Percentiles rank a stretch among this genome's conserved stretches.
These are phyloP conservation scores for Colletotrichum siamense DNA, from an alignment of 2,329 filamentous ascomycete genomes.

Conservation along the genomic window DNA sequence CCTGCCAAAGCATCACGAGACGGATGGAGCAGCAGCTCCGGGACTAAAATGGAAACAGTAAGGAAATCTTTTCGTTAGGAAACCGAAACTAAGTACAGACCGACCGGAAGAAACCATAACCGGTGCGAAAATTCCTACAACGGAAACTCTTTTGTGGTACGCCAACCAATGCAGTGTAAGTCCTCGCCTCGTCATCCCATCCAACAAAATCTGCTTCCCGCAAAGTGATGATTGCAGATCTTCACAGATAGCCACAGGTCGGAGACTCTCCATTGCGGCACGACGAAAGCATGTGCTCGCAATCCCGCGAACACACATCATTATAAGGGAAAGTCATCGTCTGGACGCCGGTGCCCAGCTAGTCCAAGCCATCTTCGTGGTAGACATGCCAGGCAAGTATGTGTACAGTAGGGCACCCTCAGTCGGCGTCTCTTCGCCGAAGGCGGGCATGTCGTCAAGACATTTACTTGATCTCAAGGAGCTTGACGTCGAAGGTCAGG, in stretches of 20 bases:
- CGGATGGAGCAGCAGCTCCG: neutral
- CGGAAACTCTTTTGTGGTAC: conserved; percentile 45
- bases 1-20: neutral
- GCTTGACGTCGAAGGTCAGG: conserved; percentile 90
- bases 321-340: conserved; percentile 22
- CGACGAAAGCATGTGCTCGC: conserved; percentile 34
- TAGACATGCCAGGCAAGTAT: neutral
- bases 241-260: conserved; percentile 51
- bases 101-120: conserved; percentile 22
- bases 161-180: conserved; percentile 57
- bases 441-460: neutral
- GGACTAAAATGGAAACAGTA: neutral
- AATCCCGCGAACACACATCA: conserved; percentile 18
- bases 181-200: conserved; percentile 56
- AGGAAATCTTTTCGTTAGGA: conserved; percentile 10
- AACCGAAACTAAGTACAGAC: conserved; percentile 19
- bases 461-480: conserved; percentile 80
- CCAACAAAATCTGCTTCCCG: conserved; percentile 43
- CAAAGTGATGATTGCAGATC: conserved; percentile 36
- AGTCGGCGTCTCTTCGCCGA: conserved; percentile 14
- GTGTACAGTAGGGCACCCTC: conserved; percentile 12
- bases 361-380: conserved; percentile 5
- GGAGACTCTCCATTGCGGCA: conserved; percentile 49
- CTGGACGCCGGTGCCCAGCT: neutral
- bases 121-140: conserved; percentile 20